A percentile compares a stretch with the other conserved stretches of the same genome.
Conservation (phyloP, 2,329 filamentous ascomycete genomes). For the Bipolaris gigantea region DNA sequence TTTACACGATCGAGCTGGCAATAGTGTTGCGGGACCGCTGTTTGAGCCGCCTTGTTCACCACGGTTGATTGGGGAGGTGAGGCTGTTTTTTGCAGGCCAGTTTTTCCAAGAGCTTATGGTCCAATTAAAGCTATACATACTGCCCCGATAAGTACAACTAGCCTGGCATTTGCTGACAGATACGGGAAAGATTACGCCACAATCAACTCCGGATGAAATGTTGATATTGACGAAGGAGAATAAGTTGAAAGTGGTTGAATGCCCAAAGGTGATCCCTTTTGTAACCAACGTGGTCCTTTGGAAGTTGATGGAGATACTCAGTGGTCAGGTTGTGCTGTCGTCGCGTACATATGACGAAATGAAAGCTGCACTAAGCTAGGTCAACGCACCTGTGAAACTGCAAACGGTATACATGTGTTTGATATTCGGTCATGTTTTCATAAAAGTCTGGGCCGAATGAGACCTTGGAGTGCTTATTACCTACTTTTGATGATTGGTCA, state of each 20-base stretch:
- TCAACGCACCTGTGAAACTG: too few species aligned
- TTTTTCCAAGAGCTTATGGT: not conserved
- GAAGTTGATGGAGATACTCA: not conserved
- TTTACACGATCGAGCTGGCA: not conserved
- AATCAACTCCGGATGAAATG: not conserved
- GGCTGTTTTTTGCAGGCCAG: not conserved
- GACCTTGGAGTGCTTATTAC: too few species aligned
- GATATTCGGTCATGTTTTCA: too few species aligned
- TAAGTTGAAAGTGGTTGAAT: not conserved
- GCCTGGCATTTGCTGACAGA: not conserved
- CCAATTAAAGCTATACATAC: not conserved
- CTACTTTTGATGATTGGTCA: not conserved
- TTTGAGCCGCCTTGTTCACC: not conserved
- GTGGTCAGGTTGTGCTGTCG: not conserved
- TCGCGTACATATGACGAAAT: too few species aligned
- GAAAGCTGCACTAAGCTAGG: too few species aligned
- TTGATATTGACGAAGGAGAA: slow-evolving; percentile 1
- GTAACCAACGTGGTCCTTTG: not conserved
- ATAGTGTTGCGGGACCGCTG: not conserved
- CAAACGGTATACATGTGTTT: too few species aligned
- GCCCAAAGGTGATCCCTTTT: not conserved
- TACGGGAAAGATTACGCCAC: not conserved
- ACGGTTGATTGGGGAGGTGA: not conserved
- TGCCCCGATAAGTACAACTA: not conserved
- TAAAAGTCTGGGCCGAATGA: too few species aligned